Percentiles rank a stretch among this genome's conserved stretches.
These are phyloP conservation scores for Mortierella claussenii DNA, from an alignment of 192 early-diverging fungal species.

Conservation along the genomic window DNA sequence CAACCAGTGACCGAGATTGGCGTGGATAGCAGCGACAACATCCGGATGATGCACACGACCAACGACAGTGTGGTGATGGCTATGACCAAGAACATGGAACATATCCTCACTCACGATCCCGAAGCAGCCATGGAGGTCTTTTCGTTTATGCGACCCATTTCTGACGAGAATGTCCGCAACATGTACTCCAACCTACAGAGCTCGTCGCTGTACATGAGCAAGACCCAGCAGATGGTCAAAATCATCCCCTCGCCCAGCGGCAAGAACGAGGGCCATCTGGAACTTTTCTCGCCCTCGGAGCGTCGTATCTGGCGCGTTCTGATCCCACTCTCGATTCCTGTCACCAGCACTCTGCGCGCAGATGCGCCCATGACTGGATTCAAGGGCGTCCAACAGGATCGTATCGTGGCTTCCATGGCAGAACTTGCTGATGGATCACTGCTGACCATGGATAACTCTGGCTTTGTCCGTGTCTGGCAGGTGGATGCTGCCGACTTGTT, in stretches of 20 bases:
- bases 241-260: constrained; percentile 63
- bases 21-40: constrained; percentile 25
- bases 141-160: constrained; percentile 56
- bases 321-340: constrained; percentile 60
- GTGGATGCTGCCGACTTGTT: constrained; percentile 63
- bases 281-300: constrained; percentile 60
- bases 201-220: constrained; percentile 52
- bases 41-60: constrained; percentile 48
- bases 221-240: constrained; percentile 63
- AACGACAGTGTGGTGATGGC: constrained; percentile 51
- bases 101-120: constrained; percentile 20
- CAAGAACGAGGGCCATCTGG: constrained; percentile 63
- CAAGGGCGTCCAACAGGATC: constrained; percentile 54
- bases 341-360: constrained; percentile 37
- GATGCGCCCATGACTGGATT: constrained; percentile 55
- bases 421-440: constrained; percentile 64
- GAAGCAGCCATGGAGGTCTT: constrained; percentile 52
- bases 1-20: constrained; percentile 27
- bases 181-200: constrained; percentile 61
- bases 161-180: constrained; percentile 49
- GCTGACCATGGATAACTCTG: constrained; percentile 69
- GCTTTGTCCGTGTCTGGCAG: constrained; percentile 67
- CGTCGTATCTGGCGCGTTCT: constrained; percentile 63
- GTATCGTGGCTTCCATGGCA: constrained; percentile 60
- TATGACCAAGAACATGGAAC: constrained; percentile 44